Conservation (phyloP, 345 rosid genomes). For the Clausena lansium region DNA sequence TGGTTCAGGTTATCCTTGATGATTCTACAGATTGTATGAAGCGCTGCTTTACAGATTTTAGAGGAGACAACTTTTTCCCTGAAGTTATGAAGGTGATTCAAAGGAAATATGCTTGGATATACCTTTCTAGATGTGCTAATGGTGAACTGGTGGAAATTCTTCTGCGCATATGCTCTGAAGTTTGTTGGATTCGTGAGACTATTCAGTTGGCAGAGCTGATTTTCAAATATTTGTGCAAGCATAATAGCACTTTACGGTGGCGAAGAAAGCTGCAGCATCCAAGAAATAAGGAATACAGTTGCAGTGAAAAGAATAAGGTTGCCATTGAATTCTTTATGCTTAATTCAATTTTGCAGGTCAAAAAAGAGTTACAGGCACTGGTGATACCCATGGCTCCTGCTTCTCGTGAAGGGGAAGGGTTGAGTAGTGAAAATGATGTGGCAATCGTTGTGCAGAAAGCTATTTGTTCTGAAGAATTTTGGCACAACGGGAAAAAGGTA, state of each 20-base stretch:
- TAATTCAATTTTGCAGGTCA: not conserved
- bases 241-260: not conserved
- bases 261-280: not conserved
- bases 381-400: too few relatives aligned
- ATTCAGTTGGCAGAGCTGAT: not conserved
- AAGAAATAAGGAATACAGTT: not conserved
- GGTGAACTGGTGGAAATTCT: not conserved
- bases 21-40: not conserved
- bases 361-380: constrained; percentile 4
- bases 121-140: not conserved
- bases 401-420: too few relatives aligned
- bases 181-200: not conserved
- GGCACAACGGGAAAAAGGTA: constrained; percentile 9
- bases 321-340: not conserved
- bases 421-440: not conserved
- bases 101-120: not conserved
- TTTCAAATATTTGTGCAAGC: not conserved
- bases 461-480: constrained; percentile 7
- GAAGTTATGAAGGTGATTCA: not conserved
- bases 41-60: not conserved
- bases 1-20: constrained; percentile 15
- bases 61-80: not conserved
- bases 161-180: not conserved
- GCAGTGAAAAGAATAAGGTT: not conserved
- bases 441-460: not conserved